Evolutionary conservation across 2,329 filamentous ascomycete genomes (phyloP).

Genomic region (Pseudogymnoascus sp.): DNA sequence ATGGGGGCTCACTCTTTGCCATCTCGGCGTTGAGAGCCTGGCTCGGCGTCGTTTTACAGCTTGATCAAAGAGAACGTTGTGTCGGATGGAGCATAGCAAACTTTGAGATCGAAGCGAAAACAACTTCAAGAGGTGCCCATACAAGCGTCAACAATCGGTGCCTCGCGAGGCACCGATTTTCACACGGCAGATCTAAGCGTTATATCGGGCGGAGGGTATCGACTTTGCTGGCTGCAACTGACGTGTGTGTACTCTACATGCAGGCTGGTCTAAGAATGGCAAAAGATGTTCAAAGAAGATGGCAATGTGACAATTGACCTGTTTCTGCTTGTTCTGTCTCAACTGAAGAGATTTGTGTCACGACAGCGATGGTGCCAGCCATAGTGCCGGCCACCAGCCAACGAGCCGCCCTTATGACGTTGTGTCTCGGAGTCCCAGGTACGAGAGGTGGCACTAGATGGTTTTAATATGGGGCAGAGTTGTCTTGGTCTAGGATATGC

Average conservation of each 20-base stretch:
- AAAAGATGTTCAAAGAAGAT: slow-evolving; percentile 2
- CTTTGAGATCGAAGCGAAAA: not conserved
- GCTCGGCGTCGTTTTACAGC: not conserved
- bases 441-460: not conserved
- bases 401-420: not conserved
- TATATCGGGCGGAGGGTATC: not conserved
- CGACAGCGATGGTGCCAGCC: not conserved
- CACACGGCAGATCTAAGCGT: slow-evolving; percentile 3
- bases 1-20: not conserved
- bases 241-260: not conserved
- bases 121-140: not conserved
- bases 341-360: slow-evolving; percentile 7
- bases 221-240: not conserved
- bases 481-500: not conserved
- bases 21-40: not conserved
- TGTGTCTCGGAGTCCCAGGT: not conserved
- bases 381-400: too few relatives aligned
- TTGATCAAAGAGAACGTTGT: slow-evolving; percentile 2
- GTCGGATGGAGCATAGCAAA: not conserved
- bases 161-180: slow-evolving; percentile 5
- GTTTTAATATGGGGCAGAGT: not conserved
- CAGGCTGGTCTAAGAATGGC: not conserved
- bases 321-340: not conserved
- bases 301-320: slow-evolving; percentile 5
- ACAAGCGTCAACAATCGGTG: slow-evolving; percentile 5